Conservation (phyloP, 2,329 filamentous ascomycete genomes). For the Akanthomyces uredinophilus region DNA sequence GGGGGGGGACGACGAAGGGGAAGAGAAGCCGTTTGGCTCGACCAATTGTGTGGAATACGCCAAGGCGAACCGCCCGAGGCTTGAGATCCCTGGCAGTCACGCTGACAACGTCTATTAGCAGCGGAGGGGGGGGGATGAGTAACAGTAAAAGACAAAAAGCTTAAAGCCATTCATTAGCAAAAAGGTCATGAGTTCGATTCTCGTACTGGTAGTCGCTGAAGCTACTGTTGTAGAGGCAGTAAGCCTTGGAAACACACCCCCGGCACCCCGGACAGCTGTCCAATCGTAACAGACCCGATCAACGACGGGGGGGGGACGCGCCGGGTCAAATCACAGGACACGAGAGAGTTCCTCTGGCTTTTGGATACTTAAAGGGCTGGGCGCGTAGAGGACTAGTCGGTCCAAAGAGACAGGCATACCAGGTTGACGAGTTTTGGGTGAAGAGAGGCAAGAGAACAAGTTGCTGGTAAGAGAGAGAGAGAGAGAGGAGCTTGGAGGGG, state of each 20-base stretch:
- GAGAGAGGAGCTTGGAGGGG: too few relatives aligned
- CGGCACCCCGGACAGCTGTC: not conserved
- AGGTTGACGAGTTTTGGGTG: too few relatives aligned
- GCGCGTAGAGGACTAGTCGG: not conserved
- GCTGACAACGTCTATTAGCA: not conserved
- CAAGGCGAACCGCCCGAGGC: slow-evolving; percentile 10
- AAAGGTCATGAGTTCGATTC: too few relatives aligned
- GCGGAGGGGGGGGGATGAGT: not conserved
- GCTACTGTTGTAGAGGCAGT: too few relatives aligned
- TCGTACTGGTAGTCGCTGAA: too few relatives aligned
- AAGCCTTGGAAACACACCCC: not conserved
- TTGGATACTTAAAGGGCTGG: too few relatives aligned
- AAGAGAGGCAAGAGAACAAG: too few relatives aligned
- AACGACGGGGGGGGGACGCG: not conserved
- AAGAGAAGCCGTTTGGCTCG: slow-evolving; percentile 1
- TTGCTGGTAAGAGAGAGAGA: too few relatives aligned
- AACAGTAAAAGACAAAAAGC: not conserved
- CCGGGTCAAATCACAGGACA: not conserved
- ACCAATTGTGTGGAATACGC: slow-evolving; percentile 6
- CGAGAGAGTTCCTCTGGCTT: not conserved
- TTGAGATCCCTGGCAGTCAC: not conserved
- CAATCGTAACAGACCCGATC: not conserved
- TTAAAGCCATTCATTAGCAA: not conserved
- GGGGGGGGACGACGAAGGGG: too few relatives aligned
- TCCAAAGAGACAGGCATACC: too few relatives aligned